phyloP scores from a whole-genome alignment of 345 rosid species.

The Triadica sebifera region DNA sequence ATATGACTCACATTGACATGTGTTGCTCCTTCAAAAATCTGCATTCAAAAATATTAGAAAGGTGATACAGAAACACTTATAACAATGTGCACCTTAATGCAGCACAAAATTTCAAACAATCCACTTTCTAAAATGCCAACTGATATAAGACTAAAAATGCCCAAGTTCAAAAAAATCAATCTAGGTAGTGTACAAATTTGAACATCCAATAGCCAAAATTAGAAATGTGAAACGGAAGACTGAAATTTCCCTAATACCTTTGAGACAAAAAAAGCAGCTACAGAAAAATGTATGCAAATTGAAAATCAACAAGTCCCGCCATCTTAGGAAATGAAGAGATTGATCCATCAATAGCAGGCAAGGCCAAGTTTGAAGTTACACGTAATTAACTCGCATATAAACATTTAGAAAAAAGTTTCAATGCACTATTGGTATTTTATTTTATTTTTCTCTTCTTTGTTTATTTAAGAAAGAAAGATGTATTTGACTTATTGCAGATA shows the following conservation, averaged over 20 bases:
- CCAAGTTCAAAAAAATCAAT: neutral
- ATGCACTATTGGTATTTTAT: neutral
- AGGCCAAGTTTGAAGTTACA: neutral
- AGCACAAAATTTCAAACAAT: neutral
- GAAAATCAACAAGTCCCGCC: neutral
- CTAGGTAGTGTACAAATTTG: neutral
- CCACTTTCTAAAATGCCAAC: neutral
- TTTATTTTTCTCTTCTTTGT: neutral
- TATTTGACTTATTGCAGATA: neutral
- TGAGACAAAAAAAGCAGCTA: neutral
- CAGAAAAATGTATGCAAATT: neutral
- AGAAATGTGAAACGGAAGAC: neutral
- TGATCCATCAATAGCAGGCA: neutral
- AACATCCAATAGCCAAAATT: neutral
- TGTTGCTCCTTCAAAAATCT: conserved; percentile 87
- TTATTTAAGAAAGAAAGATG: neutral
- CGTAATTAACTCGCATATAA: neutral
- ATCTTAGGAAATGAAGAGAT: neutral
- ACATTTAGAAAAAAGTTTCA: no score
- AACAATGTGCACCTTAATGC: neutral
- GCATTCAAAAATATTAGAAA: conserved; percentile 18
- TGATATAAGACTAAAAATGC: neutral
- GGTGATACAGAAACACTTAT: neutral
- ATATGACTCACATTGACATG: conserved; percentile 88
- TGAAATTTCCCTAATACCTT: neutral